A percentile compares a stretch with the other conserved stretches of the same genome.
phyloP scores from a whole-genome alignment of 169 alveolate species.

The Babesia ovis region DNA sequence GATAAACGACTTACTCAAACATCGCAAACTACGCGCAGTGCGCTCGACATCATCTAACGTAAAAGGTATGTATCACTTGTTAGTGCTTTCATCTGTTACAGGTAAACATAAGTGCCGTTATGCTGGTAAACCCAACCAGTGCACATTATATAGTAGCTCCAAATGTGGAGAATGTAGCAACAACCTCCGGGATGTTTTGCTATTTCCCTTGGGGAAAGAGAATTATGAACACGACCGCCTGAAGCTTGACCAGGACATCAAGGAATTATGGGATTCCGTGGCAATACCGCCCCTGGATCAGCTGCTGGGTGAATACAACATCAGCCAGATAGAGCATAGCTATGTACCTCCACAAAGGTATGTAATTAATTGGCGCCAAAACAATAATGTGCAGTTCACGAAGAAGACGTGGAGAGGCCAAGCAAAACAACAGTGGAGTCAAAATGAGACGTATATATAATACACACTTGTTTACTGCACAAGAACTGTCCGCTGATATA shows the following conservation, averaged over 20 bases:
- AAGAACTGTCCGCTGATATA: conserved; percentile 68
- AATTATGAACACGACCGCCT: conserved; percentile 70
- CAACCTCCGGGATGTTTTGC: conserved; percentile 66
- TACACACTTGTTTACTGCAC: conserved; percentile 80
- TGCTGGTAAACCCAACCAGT: conserved; percentile 61
- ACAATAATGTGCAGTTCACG: background rate
- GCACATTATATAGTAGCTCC: conserved; percentile 67
- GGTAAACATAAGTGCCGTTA: conserved; percentile 70
- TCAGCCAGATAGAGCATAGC: conserved; percentile 32
- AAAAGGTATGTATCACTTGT: conserved; percentile 47
- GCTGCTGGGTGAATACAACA: conserved; percentile 57
- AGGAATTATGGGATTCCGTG: conserved; percentile 76
- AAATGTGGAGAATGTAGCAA: conserved; percentile 71
- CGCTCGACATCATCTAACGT: conserved; percentile 61
- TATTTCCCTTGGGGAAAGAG: conserved; percentile 75
- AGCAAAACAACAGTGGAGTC: conserved; percentile 42
- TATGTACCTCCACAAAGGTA: conserved; percentile 6
- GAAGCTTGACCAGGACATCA: conserved; percentile 71
- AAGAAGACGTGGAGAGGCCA: conserved; percentile 11
- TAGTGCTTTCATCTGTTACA: background rate
- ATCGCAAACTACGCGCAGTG: conserved; percentile 66
- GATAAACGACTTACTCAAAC: conserved; percentile 64
- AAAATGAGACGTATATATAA: conserved; percentile 76
- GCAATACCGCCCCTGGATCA: conserved; percentile 59
- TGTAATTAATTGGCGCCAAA: background rate